These are phyloP conservation scores for Venustampulla echinocandica DNA, from an alignment of 495 filamentous ascomycete species.

Conservation along the genomic window DNA sequence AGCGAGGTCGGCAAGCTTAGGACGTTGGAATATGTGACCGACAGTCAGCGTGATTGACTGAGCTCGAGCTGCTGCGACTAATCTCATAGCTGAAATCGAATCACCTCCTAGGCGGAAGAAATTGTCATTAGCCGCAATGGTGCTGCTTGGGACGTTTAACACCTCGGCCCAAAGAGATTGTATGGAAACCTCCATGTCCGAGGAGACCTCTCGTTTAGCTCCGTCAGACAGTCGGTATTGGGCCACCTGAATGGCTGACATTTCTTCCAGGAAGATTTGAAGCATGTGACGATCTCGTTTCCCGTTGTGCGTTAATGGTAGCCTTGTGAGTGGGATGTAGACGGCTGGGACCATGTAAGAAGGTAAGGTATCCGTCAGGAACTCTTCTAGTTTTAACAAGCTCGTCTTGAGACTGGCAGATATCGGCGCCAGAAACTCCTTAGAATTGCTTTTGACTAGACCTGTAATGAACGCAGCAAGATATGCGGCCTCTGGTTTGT, in stretches of 20 bases:
- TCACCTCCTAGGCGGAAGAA: conserved; percentile 60
- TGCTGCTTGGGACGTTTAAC: background rate
- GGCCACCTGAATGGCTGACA: background rate
- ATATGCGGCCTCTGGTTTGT: background rate
- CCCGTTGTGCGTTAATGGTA: background rate
- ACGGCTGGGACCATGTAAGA: conserved; percentile 19
- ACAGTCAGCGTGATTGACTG: conserved; percentile 48
- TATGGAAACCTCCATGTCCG: background rate
- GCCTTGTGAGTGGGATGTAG: conserved; percentile 5
- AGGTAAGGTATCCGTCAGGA: conserved; percentile 7
- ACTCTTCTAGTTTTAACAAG: background rate
- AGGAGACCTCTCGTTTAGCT: background rate
- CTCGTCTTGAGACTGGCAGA: conserved; percentile 5
- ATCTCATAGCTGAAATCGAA: conserved; percentile 60
- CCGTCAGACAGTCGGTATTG: background rate
- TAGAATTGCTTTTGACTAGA: too few species aligned
- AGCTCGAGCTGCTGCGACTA: conserved; percentile 47
- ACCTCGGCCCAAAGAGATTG: conserved; percentile 7
- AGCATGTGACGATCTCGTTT: conserved; percentile 1
- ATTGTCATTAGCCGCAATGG: conserved; percentile 43
- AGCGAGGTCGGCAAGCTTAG: background rate
- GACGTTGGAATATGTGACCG: conserved; percentile 36
- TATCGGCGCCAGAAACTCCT: background rate
- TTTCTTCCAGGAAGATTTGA: background rate
- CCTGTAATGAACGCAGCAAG: background rate